Evolutionary conservation across 495 filamentous ascomycete genomes (phyloP).

Genomic region (Pseudevernia furfuracea): DNA sequence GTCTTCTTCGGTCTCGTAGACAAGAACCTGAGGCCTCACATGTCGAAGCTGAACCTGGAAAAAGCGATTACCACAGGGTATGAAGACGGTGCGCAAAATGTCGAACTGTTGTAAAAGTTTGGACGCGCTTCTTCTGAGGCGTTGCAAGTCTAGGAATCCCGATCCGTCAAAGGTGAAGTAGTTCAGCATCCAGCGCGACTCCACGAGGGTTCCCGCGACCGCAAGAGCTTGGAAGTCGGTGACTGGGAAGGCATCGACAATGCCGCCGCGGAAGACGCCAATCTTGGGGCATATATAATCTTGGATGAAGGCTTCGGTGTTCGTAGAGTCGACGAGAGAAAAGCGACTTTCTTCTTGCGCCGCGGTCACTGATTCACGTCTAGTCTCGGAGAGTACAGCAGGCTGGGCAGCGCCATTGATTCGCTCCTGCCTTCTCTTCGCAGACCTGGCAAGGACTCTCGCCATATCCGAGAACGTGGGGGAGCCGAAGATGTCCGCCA

Average conservation of each 20-base stretch:
- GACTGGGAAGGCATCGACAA: slow-evolving; percentile 51
- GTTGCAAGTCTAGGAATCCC: slow-evolving; percentile 39
- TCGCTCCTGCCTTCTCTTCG: slow-evolving; percentile 17
- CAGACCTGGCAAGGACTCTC: slow-evolving; percentile 28
- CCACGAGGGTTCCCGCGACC: slow-evolving; percentile 50
- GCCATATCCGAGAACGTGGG: slow-evolving; percentile 45
- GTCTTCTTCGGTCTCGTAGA: slow-evolving; percentile 47
- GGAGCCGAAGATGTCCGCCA: slow-evolving; percentile 45
- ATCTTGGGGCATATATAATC: slow-evolving; percentile 47
- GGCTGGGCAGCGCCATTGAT: slow-evolving; percentile 21
- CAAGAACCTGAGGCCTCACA: slow-evolving; percentile 43
- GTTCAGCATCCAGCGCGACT: slow-evolving; percentile 47
- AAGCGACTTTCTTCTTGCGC: slow-evolving; percentile 25
- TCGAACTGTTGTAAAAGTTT: slow-evolving; percentile 49
- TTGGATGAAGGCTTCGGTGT: slow-evolving; percentile 39
- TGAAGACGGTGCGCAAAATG: slow-evolving; percentile 63
- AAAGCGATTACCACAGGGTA: slow-evolving; percentile 47
- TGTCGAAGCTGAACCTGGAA: slow-evolving; percentile 56
- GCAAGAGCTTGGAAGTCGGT: slow-evolving; percentile 59
- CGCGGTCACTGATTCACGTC: not conserved
- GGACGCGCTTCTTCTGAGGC: slow-evolving; percentile 40
- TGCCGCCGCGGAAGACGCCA: slow-evolving; percentile 48
- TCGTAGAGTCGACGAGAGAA: slow-evolving; percentile 35
- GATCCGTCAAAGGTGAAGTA: slow-evolving; percentile 51
- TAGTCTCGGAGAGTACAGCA: slow-evolving; percentile 10